Percentiles rank a stretch among this genome's conserved stretches.
Evolutionary conservation across 2,329 filamentous ascomycete genomes (phyloP).

Genomic region (Ceratocystis harringtonii): DNA sequence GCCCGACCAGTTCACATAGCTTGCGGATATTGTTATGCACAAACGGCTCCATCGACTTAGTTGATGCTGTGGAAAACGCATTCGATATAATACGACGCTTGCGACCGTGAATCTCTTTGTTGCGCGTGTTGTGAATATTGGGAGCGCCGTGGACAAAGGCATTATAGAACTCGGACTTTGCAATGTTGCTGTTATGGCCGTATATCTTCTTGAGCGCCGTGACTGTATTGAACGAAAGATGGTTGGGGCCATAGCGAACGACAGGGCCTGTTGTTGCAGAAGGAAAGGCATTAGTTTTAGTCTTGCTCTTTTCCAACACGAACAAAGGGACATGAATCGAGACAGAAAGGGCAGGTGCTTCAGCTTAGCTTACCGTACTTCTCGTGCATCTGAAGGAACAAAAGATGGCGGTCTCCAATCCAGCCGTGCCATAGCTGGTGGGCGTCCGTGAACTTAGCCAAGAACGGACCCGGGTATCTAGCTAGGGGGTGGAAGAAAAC

Average conservation of each 20-base stretch:
- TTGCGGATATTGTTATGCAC: conserved; percentile 51
- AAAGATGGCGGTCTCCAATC: conserved; percentile 58
- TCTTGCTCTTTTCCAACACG: not conserved
- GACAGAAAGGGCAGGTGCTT: conserved; percentile 15
- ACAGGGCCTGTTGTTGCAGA: conserved; percentile 32
- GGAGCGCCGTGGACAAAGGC: conserved; percentile 55
- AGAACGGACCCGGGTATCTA: conserved; percentile 48
- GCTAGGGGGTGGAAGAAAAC: conserved; percentile 49
- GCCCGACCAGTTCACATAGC: conserved; percentile 45
- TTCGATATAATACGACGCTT: conserved; percentile 59
- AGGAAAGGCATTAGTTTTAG: not conserved
- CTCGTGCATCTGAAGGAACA: conserved; percentile 55
- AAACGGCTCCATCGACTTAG: conserved; percentile 53
- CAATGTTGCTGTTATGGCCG: conserved; percentile 43
- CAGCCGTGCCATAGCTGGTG: conserved; percentile 60
- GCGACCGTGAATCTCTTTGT: conserved; percentile 52
- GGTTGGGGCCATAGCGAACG: conserved; percentile 67
- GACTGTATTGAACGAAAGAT: conserved; percentile 60
- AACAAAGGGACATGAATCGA: not conserved
- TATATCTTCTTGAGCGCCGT: conserved; percentile 53
- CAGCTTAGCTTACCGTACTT: conserved; percentile 42
- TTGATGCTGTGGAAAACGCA: conserved; percentile 51
- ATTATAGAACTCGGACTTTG: conserved; percentile 59
- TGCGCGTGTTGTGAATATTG: conserved; percentile 59
- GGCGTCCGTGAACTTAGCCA: conserved; percentile 48